Conservation (phyloP, 2,329 filamentous ascomycete genomes). For the Aspergillus flavus region DNA sequence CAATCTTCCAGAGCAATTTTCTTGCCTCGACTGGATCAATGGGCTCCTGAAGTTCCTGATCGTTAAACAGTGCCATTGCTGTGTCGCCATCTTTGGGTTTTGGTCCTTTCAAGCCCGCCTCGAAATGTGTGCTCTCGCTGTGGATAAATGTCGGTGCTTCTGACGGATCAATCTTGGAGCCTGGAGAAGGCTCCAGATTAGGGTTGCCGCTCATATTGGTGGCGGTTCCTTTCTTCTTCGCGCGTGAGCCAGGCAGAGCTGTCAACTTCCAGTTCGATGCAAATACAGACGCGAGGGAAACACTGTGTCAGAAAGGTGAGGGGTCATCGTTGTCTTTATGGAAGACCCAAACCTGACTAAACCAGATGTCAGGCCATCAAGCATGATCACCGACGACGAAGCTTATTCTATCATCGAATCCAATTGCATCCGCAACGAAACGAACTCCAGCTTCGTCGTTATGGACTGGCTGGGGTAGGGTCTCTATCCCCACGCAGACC, state of each 20-base stretch:
- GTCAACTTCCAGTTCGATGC: not conserved
- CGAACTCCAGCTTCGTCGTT: not conserved
- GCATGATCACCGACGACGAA: not conserved
- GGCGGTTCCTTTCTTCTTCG: not conserved
- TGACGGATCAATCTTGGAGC: conserved; percentile 25
- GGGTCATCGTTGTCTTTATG: not conserved
- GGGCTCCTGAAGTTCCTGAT: conserved; percentile 51
- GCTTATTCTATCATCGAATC: not conserved
- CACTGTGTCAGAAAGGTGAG: not conserved
- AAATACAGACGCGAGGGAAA: not conserved
- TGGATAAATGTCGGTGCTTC: conserved; percentile 31
- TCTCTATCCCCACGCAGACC: not conserved
- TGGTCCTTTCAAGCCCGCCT: conserved; percentile 31
- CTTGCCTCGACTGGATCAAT: conserved; percentile 52
- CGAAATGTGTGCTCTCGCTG: conserved; percentile 27
- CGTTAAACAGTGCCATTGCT: conserved; percentile 54
- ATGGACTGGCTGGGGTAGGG: not conserved
- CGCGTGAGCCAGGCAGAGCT: not conserved
- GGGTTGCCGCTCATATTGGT: conserved; percentile 17
- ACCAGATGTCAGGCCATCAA: not conserved
- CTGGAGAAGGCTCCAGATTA: conserved; percentile 10
- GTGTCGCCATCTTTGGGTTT: conserved; percentile 49
- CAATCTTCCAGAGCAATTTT: conserved; percentile 57
- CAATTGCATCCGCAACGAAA: not conserved
- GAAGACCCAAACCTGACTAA: not conserved